Conservation (phyloP, 2,329 filamentous ascomycete species). For the Alternaria panax region DNA sequence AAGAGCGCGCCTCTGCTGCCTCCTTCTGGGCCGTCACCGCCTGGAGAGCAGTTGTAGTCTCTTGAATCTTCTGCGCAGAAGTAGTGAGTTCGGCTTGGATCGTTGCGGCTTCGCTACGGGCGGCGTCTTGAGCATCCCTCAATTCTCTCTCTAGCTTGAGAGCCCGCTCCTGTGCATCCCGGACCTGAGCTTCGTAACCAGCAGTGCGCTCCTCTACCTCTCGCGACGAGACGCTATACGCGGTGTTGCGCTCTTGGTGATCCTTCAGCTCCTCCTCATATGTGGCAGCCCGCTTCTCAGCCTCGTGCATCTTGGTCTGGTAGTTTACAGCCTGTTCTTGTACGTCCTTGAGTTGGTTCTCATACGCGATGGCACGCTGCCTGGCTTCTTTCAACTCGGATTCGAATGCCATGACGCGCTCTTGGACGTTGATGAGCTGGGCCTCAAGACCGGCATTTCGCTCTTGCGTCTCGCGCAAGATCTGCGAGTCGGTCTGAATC, state of each 20-base stretch:
- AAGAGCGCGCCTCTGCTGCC: conserved; percentile 40
- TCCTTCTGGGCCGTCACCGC: conserved; percentile 41
- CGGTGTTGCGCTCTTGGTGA: conserved; percentile 35
- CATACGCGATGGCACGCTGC: conserved; percentile 40
- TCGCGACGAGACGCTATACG: conserved; percentile 31
- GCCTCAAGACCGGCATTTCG: conserved; percentile 44
- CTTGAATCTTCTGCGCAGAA: conserved; percentile 42
- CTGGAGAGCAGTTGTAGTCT: conserved; percentile 34
- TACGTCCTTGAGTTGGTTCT: conserved; percentile 44
- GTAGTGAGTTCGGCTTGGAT: conserved; percentile 48
- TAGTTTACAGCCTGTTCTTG: conserved; percentile 40
- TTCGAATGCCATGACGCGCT: conserved; percentile 43
- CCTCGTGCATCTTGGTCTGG: conserved; percentile 39
- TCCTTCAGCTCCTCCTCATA: conserved; percentile 42
- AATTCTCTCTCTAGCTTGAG: conserved; percentile 45
- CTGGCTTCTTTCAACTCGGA: conserved; percentile 35
- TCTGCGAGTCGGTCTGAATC: conserved; percentile 26
- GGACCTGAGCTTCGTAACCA: conserved; percentile 43
- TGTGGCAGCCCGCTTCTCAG: conserved; percentile 35
- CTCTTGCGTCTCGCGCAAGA: conserved; percentile 40
- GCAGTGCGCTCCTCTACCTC: conserved; percentile 32
- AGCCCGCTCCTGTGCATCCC: conserved; percentile 43
- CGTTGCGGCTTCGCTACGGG: conserved; percentile 43
- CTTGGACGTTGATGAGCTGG: conserved; percentile 44
- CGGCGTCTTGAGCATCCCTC: conserved; percentile 42